Conservation (phyloP, 75 land plant species). For the Picea glauca region DNA sequence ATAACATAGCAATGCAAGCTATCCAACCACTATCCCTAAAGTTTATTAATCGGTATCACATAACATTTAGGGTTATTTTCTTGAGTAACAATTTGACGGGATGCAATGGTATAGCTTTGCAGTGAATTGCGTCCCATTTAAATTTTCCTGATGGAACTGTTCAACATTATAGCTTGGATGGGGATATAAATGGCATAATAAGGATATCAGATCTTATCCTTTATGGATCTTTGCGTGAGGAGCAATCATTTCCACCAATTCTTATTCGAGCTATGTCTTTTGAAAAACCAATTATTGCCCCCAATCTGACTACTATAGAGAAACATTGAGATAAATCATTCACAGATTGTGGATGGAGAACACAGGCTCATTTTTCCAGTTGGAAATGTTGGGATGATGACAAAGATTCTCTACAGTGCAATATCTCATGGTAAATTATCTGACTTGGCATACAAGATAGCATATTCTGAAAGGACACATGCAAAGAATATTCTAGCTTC, state of each 20-base stretch:
- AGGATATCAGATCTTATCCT: slow-evolving; percentile 78
- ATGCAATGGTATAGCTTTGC: slow-evolving; percentile 10
- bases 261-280: slow-evolving; percentile 83
- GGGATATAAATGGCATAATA: slow-evolving; percentile 60
- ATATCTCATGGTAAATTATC: slow-evolving; percentile 45
- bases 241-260: slow-evolving; percentile 74
- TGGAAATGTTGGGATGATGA: slow-evolving; percentile 45
- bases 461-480: slow-evolving; percentile 43
- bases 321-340: slow-evolving; percentile 28
- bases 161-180: slow-evolving; percentile 53
- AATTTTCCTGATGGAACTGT: slow-evolving; percentile 56
- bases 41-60: slow-evolving; percentile 11
- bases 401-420: slow-evolving; percentile 34
- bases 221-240: slow-evolving; percentile 69
- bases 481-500: slow-evolving; percentile 61
- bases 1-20: slow-evolving; percentile 65
- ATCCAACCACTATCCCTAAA: slow-evolving; percentile 42
- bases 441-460: slow-evolving; percentile 33
- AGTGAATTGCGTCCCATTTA: slow-evolving; percentile 71
- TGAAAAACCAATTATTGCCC: slow-evolving; percentile 63
- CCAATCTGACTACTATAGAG: slow-evolving; percentile 55
- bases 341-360: slow-evolving; percentile 72
- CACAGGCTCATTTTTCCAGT: slow-evolving; percentile 64
- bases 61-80: too few species aligned
- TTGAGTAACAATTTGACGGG: too few species aligned